Base-by-base conservation (phyloP, 2,329 filamentous ascomycete species). In the Botrytis sinoallii region DNA sequence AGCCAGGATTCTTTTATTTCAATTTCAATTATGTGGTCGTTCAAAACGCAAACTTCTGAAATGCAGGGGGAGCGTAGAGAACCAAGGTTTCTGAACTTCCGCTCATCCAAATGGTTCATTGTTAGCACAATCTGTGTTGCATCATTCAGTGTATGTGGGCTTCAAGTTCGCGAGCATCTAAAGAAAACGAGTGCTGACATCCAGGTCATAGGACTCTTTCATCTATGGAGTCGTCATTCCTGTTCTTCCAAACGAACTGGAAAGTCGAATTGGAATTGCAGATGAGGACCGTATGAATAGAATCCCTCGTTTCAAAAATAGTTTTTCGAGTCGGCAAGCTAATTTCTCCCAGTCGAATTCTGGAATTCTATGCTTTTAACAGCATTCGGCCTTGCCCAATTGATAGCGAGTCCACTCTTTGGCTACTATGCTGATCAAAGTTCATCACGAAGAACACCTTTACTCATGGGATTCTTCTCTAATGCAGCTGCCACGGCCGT, bases 301-400 rank as follows among this genome's bases (percentile, higher is more conserved):
- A 25, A 20, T 14, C 0, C 29, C 38, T 14, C 5, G 22, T 14
- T 20, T n/a, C 20, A 42, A 10, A 59, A 32, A 52, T 48, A 12
- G 12, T 29, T 12, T 38, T 67, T 25, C 22, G 20, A 40, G 32
- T n/a, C 10, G 16, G 3, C n/a, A 48, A 71, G 25, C 68, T 55
- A 46, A 59, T 81, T 83, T 20, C 16, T 71, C n/a, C 75, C 78
- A 80, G 87, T 91, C 1, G 91, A 93, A 81, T 85, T 85, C 78
- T 93, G 91, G 91, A 88, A 89, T 4, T 91, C 91, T 0, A 87
- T 93, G 32, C 85, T 94, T 3, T 83, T 94, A 4, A 90, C 91
- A 25, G 86, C 91, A 38, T 94, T 93, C 79, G 91, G 90, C 55
- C 89, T 87, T 2, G 87, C 90, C 1, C 83, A 93, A 12, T 85